Base-by-base conservation (phyloP, 441 rosid species). In the Theobroma grandiflorum region DNA sequence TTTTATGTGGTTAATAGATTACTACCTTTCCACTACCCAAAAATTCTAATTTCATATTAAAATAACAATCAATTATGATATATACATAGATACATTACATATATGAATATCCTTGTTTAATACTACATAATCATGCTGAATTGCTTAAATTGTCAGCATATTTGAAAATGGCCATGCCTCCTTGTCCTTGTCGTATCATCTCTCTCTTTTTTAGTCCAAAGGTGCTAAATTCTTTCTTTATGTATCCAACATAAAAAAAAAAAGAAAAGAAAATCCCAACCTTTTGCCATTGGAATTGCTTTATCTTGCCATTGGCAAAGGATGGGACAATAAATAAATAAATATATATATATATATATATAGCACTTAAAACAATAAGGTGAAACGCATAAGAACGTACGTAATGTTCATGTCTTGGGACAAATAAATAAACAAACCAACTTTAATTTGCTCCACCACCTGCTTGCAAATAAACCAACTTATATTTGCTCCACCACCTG, bases 401-500 rank as follows among this genome's bases (percentile, higher is more conserved):
- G 8, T 10, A 43, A 43, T 43, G 33, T 67, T 20, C 72, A 4
- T 37, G 35, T 43, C 18, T 43, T 10, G 1, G 18, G 37, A 68
- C 53, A 22, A 1, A 43, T 9, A 43, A 8, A 6, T 43, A 10
- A 42, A 26, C 31, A 26, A 26, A 26, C 31, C 31, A 26, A 26
- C 80, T 85, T 75, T 80, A 86, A 86, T 86, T 89, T 85, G 86
- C 50, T 85, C 84, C 65, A 80, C 81, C 82, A 83, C 92, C 92
- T 86, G 90, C 58, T 58, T 47, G 16, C 78, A 58, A 26, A 26
- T 26, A 26, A 26, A 26, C 31, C 31, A 26, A 26, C 80, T 85
- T 75, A 82, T 87, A 86, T 86, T 89, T 85, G 86, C 50, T 85
- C 84, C 65, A 80, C 81, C 82, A 83, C 92, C 92, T 86, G 90